phyloP scores from a whole-genome alignment of 257 asterid species.

The Penstemon newberryi region DNA sequence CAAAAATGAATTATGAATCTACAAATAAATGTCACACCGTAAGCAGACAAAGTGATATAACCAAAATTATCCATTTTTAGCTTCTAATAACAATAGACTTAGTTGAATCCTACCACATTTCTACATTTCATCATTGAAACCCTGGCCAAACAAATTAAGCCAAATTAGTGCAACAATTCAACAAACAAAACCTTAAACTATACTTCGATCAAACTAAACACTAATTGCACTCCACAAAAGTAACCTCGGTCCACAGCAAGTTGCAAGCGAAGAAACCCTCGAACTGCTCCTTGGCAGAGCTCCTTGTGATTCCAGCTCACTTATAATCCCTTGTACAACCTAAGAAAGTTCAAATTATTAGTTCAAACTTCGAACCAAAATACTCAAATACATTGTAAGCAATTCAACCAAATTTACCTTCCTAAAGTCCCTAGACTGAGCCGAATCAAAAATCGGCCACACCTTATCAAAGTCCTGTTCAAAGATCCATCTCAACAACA shows the following conservation, averaged over 20 bases:
- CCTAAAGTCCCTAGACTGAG: constrained; percentile 98
- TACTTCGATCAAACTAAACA: constrained; percentile 5
- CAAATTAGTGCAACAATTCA: neutral
- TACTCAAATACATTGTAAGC: neutral
- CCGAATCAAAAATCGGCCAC: constrained; percentile 99
- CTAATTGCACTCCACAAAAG: constrained; percentile 23
- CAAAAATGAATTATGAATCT: neutral
- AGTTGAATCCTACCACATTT: constrained; percentile 16
- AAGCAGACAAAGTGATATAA: neutral
- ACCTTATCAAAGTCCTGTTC: constrained; percentile 95
- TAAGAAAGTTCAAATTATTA: constrained; percentile 22
- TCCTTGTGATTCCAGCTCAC: constrained; percentile 98
- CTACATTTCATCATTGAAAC: neutral
- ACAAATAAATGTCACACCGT: neutral
- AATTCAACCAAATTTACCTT: constrained; percentile 54
- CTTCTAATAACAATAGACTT: constrained; percentile 2
- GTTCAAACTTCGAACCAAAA: constrained; percentile 6
- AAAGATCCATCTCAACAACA: constrained; percentile 29
- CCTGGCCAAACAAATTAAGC: constrained; percentile 13
- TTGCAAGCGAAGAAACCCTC: constrained; percentile 99
- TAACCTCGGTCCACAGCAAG: constrained; percentile 99
- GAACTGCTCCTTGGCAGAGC: constrained; percentile 99
- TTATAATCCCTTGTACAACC: constrained; percentile 98
- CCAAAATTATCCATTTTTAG: constrained; percentile 12
- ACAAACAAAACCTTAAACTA: too few species aligned